Percentiles rank a stretch among this genome's conserved stretches.
Conservation (phyloP, 306 rosid genomes). For the Delonix regia region DNA sequence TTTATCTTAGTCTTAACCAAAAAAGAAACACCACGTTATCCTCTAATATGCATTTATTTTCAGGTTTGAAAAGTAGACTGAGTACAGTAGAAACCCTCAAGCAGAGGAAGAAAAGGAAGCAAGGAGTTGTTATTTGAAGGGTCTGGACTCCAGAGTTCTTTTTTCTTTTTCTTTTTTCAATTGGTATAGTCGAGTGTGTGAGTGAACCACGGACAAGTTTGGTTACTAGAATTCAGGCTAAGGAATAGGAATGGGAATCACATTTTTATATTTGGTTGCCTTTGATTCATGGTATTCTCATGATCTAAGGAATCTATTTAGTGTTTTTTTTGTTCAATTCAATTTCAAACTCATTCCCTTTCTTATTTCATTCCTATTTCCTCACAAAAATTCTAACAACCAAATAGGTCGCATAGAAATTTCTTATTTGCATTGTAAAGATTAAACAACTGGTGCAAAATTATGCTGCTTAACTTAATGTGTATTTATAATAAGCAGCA, state of each 20-base stretch:
- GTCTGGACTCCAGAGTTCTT: slow-evolving; percentile 8
- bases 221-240: too few species aligned
- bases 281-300: too few species aligned
- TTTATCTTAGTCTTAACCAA: not conserved
- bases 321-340: too few species aligned
- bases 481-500: slow-evolving; percentile 40
- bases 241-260: too few species aligned
- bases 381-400: too few species aligned
- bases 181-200: slow-evolving; percentile 31
- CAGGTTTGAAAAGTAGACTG: slow-evolving; percentile 33
- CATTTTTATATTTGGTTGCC: too few species aligned
- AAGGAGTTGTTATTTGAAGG: not conserved
- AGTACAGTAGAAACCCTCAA: not conserved
- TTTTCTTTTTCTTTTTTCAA: slow-evolving; percentile 31
- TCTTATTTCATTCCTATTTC: too few species aligned
- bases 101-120: slow-evolving; percentile 8
- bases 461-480: slow-evolving; percentile 29
- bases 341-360: too few species aligned
- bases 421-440: slow-evolving; percentile 43
- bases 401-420: too few species aligned
- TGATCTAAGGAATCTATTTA: too few species aligned
- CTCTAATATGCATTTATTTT: slow-evolving; percentile 35
- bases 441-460: slow-evolving; percentile 29
- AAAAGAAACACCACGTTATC: slow-evolving; percentile 26
- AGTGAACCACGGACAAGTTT: slow-evolving; percentile 37